Evolutionary conservation across 2,329 filamentous ascomycete genomes (phyloP).

Genomic region (Ceratocystis papillata): DNA sequence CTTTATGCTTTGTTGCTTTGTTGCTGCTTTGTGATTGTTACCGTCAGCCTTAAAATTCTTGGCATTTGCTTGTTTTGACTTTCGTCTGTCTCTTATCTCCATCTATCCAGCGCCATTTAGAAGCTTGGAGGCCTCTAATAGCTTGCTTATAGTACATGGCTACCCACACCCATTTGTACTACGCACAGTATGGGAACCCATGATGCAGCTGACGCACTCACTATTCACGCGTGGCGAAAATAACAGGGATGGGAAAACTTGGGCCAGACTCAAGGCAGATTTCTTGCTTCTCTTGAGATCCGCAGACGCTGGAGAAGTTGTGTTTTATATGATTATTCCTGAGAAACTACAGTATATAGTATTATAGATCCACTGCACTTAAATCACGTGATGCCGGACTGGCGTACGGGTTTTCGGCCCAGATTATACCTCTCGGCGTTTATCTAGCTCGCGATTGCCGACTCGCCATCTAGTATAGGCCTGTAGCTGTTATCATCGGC

Average conservation of each 20-base stretch:
- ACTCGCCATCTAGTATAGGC: background rate
- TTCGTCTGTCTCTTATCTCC: background rate
- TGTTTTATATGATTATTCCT: too few relatives aligned
- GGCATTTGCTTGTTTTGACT: background rate
- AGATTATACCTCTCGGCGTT: background rate
- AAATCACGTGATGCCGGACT: background rate
- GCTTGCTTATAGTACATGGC: too few relatives aligned
- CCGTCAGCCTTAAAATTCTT: slow-evolving; percentile 9
- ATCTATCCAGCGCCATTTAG: background rate
- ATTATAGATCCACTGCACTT: too few relatives aligned
- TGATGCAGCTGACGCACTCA: slow-evolving; percentile 1
- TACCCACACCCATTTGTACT: background rate
- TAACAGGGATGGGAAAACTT: background rate
- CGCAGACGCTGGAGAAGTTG: background rate
- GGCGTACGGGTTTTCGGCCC: background rate
- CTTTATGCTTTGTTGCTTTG: background rate
- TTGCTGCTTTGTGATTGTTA: background rate
- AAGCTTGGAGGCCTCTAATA: background rate
- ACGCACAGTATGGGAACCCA: background rate
- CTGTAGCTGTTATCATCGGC: background rate
- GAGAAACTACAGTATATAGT: background rate
- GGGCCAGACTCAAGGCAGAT: background rate
- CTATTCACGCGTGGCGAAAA: background rate
- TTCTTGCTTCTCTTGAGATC: background rate
- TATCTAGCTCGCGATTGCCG: background rate